Base-by-base conservation (phyloP, 176 grass and related monocot genomes). In the Lolium rigidum region DNA sequence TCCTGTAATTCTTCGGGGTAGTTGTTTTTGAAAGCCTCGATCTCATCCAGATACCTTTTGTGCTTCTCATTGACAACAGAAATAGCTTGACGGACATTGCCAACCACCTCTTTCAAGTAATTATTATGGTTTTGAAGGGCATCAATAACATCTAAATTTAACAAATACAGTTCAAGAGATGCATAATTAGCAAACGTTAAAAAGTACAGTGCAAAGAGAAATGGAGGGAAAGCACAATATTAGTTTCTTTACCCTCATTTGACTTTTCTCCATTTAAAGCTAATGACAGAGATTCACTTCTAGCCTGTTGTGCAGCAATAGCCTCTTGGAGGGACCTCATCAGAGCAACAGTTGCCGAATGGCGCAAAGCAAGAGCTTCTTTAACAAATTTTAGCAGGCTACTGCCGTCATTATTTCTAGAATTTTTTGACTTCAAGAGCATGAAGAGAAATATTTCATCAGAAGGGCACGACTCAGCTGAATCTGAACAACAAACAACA, bases 381-480 rank as follows among this genome's bases (percentile, higher is more conserved):
- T 98, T 82, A 85, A 92, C 88, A 57, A 72, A 85, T 89, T 91
- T 85, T 28, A 90, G 49, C 26, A 80, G 52, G 51, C 82, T 83
- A 83, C 58, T 88, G 41, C 66, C 54, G 52, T 55, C 59, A 35
- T 41, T 71, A 66, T 74, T 90, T 72, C 87, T 83, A 66, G 78
- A 18, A 87, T 79, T 77, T 12, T 28, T 85, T 67, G 86, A 87
- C 86, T 88, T 87, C 54, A 94, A 83, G 70, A 98, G 86, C 70
- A 84, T 95, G 50, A 84, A 94, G 66, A 98, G 90, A 91, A 98
- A 98, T 85, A 91, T 94, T 69, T 98, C 93, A 74, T 95, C 91
- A 18, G 90, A 86, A 80, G 91, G 84, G 80, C 90, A 98, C 2
- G 84, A 85, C 35, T 86, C 91, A 39, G 95, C 50, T 79, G 86